phyloP scores from a whole-genome alignment of 2,329 filamentous ascomycete species.

The Microcyclosporella mali region DNA sequence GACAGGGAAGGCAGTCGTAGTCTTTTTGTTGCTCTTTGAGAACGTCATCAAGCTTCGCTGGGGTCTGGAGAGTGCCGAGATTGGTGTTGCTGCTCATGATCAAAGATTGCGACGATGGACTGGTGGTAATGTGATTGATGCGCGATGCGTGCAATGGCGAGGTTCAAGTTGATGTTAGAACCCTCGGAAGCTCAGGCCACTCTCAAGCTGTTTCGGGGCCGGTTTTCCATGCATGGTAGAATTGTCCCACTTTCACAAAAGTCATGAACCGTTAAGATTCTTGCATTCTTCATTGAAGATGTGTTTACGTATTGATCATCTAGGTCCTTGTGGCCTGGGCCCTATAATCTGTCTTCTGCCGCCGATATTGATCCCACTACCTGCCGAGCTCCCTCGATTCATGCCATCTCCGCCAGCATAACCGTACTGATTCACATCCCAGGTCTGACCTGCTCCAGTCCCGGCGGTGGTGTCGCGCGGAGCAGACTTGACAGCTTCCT shows the following conservation, averaged over 20 bases:
- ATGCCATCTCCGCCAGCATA: slow-evolving; percentile 70
- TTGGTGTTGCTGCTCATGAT: background rate
- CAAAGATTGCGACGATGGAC: too few species aligned
- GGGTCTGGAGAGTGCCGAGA: slow-evolving; percentile 13
- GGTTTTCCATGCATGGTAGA: too few species aligned
- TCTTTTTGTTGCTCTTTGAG: slow-evolving; percentile 21
- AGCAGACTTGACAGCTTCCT: slow-evolving; percentile 57
- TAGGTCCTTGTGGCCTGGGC: slow-evolving; percentile 53
- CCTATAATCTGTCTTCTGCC: slow-evolving; percentile 74
- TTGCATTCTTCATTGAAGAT: background rate
- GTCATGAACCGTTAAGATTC: background rate
- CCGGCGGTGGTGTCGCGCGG: slow-evolving; percentile 53
- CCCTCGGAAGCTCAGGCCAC: too few species aligned
- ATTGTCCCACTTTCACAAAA: background rate
- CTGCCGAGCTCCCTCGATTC: slow-evolving; percentile 56
- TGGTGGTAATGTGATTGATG: too few species aligned
- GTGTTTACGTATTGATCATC: slow-evolving; percentile 38
- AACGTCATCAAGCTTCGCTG: slow-evolving; percentile 17
- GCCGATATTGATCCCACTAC: slow-evolving; percentile 57
- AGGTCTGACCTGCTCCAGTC: slow-evolving; percentile 61
- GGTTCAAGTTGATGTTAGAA: too few species aligned
- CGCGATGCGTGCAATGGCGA: too few species aligned
- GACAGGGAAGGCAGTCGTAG: slow-evolving; percentile 30
- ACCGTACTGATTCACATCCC: slow-evolving; percentile 73
- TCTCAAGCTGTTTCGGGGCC: too few species aligned